A percentile compares a stretch with the other conserved stretches of the same genome.
Evolutionary conservation across 2,329 filamentous ascomycete genomes (phyloP).

Genomic region (Phaeomoniella chlamydospora): DNA sequence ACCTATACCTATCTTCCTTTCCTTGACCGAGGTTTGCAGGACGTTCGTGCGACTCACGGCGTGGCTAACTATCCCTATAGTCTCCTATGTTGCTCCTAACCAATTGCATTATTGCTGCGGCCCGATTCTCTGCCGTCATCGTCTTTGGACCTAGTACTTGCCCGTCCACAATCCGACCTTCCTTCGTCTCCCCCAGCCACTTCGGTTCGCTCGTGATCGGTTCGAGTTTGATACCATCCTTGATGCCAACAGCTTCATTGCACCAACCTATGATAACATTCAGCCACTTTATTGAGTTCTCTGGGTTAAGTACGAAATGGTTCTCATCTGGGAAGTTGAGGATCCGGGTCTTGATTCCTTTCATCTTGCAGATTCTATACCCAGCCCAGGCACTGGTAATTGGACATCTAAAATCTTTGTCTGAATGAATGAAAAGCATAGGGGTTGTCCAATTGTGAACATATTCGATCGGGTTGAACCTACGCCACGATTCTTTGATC

Average conservation of each 20-base stretch:
- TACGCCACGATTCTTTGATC: constrained; percentile 36
- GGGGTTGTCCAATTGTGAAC: constrained; percentile 14
- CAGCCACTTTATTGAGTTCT: constrained; percentile 87
- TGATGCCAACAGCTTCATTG: constrained; percentile 42
- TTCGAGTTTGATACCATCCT: constrained; percentile 36
- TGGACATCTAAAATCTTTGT: constrained; percentile 1
- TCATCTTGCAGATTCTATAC: constrained; percentile 1
- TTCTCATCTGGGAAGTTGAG: constrained; percentile 2
- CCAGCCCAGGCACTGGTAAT: background rate
- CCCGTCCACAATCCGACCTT: background rate
- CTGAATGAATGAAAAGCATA: constrained; percentile 1
- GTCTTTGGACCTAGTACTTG: too few relatives aligned
- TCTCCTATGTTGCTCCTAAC: too few relatives aligned
- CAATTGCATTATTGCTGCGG: too few relatives aligned
- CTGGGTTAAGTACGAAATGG: constrained; percentile 66
- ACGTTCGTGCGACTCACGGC: too few relatives aligned
- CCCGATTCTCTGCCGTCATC: too few relatives aligned
- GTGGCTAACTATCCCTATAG: too few relatives aligned
- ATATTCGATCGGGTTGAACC: constrained; percentile 48
- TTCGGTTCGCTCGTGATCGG: constrained; percentile 15
- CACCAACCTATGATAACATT: constrained; percentile 69
- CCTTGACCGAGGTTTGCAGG: too few relatives aligned
- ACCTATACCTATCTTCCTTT: too few relatives aligned
- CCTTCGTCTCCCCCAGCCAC: background rate
- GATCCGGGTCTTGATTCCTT: background rate